Evolutionary conservation across 768 basidiomycete species (phyloP), one percentile per base, ranked within the genome.

Genomic region (Amanita rubescens): DNA sequence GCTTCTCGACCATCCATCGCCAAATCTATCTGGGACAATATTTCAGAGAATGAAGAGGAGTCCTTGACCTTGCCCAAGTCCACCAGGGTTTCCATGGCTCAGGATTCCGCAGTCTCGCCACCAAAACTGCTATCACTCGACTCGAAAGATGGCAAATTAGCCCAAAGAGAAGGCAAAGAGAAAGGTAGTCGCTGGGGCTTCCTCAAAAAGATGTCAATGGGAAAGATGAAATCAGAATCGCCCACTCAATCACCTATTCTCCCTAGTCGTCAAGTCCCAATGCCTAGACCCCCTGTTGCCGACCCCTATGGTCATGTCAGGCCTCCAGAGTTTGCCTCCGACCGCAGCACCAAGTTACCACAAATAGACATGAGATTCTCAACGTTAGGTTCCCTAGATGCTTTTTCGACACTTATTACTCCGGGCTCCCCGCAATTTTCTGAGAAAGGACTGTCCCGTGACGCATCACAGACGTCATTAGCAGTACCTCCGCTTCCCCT

Each of bases 121-220:
- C 56, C 56, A 5, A 51, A 52, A n/a, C 39, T 59, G 22, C 56
- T 57, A 24, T 55, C 55, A 9, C 49, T 44, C 11, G 54, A 59
- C 47, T 53, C 55, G 17, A 63, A 64, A 25, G 51, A 45, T n/a
- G 63, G 59, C 27, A 64, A 63, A 51, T 37, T 56, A 39, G 45
- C 59, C 9, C 47, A 57, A n/a, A 69, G 68, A 53, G 73, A 74
- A 27, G 68, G 65, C 38, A 80, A 80, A 60, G 81, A 85, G 60
- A 86, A 88, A 66, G 71, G 72, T 35, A 83, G 84, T 50, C 84
- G 90, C 53, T 95, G 94, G 94, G 93, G 94, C 3, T 95, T 97
- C 72, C 73, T 97, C 55, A 92, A 94, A 73, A 97, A 97, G 72
- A 96, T 97, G 93, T 95, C 93, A 5, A 95, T 94, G 91, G 87